phyloP scores from a whole-genome alignment of 1,284 basidiomycete genomes.

The Apiotrichum siamense region DNA sequence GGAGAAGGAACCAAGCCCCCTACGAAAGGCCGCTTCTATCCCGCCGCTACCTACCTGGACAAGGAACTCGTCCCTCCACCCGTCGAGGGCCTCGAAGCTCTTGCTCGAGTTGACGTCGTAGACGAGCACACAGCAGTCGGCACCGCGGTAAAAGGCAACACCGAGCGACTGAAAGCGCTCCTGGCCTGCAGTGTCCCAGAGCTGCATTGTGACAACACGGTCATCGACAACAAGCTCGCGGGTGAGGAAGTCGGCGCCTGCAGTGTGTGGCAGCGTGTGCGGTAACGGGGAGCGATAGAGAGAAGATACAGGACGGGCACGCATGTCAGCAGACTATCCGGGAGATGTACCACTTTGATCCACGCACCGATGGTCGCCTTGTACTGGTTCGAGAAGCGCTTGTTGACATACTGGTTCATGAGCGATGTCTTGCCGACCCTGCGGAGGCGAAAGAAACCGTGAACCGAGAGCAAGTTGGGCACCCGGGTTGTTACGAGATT shows the following conservation, averaged over 20 bases:
- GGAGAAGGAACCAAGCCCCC: not conserved
- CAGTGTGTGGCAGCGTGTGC: no score
- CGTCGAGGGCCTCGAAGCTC: conserved; percentile 92
- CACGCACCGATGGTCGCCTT: conserved; percentile 85
- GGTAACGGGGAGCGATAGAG: not conserved
- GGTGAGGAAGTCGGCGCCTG: conserved; percentile 64
- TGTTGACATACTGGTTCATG: conserved; percentile 99
- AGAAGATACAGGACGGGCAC: not conserved
- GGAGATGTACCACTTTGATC: no score
- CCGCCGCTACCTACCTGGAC: conserved; percentile 56
- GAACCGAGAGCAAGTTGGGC: not conserved
- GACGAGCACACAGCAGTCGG: conserved; percentile 97
- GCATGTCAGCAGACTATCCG: not conserved
- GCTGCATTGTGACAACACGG: conserved; percentile 96
- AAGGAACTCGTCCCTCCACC: conserved; percentile 95
- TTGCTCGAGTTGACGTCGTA: conserved; percentile 99
- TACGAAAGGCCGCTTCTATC: not conserved
- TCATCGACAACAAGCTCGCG: conserved; percentile 99
- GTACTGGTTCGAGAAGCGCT: conserved; percentile 99
- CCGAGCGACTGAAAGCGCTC: conserved; percentile 98
- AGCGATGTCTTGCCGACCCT: conserved; percentile 99
- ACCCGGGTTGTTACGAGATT: no score
- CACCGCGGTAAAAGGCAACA: conserved; percentile 97
- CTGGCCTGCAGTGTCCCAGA: conserved; percentile 99
- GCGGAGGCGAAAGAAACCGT: conserved; percentile 1